These are phyloP conservation scores for Aspergillus sclerotiicarbonarius DNA, from an alignment of 495 filamentous ascomycete species.

Conservation along the genomic window DNA sequence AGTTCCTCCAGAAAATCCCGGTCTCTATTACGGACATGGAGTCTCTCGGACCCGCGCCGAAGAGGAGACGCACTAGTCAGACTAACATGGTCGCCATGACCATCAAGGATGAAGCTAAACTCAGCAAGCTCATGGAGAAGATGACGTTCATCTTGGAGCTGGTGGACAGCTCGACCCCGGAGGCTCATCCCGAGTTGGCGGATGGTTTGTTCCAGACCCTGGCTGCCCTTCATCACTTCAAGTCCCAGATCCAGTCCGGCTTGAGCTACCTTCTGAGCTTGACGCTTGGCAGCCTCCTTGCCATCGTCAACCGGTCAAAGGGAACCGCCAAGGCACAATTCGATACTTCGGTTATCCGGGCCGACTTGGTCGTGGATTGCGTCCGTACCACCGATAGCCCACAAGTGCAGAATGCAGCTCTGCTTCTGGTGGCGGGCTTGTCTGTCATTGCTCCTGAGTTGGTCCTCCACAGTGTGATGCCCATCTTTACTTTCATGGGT, in stretches of 20 bases:
- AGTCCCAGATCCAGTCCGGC: conserved; percentile 66
- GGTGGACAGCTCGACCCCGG: conserved; percentile 71
- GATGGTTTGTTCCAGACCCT: conserved; percentile 76
- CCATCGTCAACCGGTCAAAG: conserved; percentile 74
- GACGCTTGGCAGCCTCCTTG: conserved; percentile 69
- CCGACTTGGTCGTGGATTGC: conserved; percentile 86
- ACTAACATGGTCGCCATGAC: conserved; percentile 51
- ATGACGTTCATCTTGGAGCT: conserved; percentile 87
- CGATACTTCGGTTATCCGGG: conserved; percentile 71
- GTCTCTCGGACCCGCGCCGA: conserved; percentile 62
- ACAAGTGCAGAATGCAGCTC: conserved; percentile 84
- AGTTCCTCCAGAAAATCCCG: conserved; percentile 68
- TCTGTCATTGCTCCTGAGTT: conserved; percentile 82
- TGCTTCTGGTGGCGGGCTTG: conserved; percentile 81
- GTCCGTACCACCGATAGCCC: conserved; percentile 84
- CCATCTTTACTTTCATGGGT: conserved; percentile 97
- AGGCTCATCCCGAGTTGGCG: conserved; percentile 68
- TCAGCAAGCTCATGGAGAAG: conserved; percentile 63
- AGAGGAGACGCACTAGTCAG: conserved; percentile 73
- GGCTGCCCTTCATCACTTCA: conserved; percentile 78
- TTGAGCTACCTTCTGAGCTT: conserved; percentile 83
- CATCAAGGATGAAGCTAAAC: conserved; percentile 48
- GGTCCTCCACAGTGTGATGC: conserved; percentile 95
- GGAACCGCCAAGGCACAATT: conserved; percentile 58
- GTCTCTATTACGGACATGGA: conserved; percentile 59